These are phyloP conservation scores for Acacia pycnantha DNA, from an alignment of 331 rosid genomes.

Conservation along the genomic window DNA sequence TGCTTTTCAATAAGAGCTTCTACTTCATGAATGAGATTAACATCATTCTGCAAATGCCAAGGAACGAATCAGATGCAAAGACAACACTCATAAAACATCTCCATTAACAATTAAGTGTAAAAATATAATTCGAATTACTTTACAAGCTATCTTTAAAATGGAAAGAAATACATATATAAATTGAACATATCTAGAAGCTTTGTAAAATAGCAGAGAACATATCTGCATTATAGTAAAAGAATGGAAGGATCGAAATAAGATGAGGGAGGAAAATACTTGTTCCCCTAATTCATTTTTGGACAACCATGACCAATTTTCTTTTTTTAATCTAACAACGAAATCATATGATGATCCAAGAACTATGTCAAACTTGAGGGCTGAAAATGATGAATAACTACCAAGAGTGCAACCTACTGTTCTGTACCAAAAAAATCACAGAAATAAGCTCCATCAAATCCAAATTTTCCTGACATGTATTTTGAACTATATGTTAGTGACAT, in stretches of 20 bases:
- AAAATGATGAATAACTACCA: background rate
- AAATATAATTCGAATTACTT: background rate
- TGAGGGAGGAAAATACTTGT: background rate
- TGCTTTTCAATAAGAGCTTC: conserved; percentile 64
- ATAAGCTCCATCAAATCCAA: conserved; percentile 9
- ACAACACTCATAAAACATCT: conserved; percentile 17
- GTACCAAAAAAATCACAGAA: background rate
- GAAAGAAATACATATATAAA: background rate
- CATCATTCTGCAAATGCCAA: conserved; percentile 58
- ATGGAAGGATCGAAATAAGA: background rate
- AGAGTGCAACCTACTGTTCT: background rate
- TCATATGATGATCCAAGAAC: background rate
- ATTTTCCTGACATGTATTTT: background rate
- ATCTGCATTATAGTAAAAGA: background rate
- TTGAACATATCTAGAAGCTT: background rate
- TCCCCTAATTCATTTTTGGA: background rate
- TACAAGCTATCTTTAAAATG: background rate
- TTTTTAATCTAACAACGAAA: background rate
- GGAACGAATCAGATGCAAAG: conserved; percentile 20
- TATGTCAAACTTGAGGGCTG: background rate
- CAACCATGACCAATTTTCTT: background rate
- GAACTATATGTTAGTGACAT: background rate
- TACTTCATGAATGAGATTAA: conserved; percentile 65
- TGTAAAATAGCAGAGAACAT: background rate
- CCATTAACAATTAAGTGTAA: conserved; percentile 8